phyloP scores from a whole-genome alignment of 2,329 filamentous ascomycete species.

The Elsinoe arachidis region DNA sequence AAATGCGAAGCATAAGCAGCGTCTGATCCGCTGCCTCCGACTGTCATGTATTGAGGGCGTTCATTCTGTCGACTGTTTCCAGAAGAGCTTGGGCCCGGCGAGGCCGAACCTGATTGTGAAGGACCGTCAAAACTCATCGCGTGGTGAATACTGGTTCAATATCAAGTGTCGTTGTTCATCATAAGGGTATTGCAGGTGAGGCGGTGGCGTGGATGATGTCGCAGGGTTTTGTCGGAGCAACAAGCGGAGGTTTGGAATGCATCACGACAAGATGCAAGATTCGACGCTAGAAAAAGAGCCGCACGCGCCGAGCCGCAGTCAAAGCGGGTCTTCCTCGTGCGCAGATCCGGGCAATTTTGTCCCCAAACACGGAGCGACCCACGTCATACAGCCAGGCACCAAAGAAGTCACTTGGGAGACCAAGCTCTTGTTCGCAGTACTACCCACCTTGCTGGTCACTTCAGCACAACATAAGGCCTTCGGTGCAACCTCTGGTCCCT shows the following conservation, averaged over 20 bases:
- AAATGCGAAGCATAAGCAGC: constrained; percentile 74
- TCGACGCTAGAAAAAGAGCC: constrained; percentile 7
- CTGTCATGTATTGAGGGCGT: constrained; percentile 71
- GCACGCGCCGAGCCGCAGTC: not conserved
- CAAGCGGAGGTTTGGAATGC: constrained; percentile 11
- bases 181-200: constrained; percentile 7
- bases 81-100: constrained; percentile 21
- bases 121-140: constrained; percentile 28
- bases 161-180: constrained; percentile 1
- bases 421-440: too few species aligned
- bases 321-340: not conserved
- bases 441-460: too few species aligned
- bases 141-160: constrained; percentile 7
- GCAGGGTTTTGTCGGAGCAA: constrained; percentile 8
- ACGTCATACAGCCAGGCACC: constrained; percentile 11
- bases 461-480: too few species aligned
- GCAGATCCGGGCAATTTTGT: constrained; percentile 3
- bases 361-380: not conserved
- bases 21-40: constrained; percentile 64
- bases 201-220: not conserved
- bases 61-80: constrained; percentile 22
- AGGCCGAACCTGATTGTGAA: constrained; percentile 23
- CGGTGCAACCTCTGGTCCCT: not conserved
- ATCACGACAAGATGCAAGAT: not conserved
- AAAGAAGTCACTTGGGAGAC: not conserved